These are phyloP conservation scores for Jimgerdemannia lactiflua DNA, from an alignment of 192 early-diverging fungal species.

Conservation along the genomic window DNA sequence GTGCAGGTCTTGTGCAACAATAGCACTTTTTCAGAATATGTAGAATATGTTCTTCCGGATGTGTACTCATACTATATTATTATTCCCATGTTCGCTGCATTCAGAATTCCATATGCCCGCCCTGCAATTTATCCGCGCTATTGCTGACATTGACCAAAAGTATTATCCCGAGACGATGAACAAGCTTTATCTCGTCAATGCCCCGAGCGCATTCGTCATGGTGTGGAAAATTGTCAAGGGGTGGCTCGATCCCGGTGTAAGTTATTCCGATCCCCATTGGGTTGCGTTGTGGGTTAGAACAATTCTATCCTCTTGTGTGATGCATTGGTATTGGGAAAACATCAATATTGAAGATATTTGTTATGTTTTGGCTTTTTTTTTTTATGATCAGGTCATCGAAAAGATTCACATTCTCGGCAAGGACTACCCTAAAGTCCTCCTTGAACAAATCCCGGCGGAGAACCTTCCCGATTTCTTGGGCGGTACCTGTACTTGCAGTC, in stretches of 20 bases:
- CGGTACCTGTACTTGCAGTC: conserved; percentile 67
- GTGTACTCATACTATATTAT: no score
- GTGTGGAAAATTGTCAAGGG: conserved; percentile 76
- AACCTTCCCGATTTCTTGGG: conserved; percentile 72
- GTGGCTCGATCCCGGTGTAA: conserved; percentile 75
- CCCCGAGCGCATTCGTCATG: conserved; percentile 83
- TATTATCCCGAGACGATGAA: conserved; percentile 94
- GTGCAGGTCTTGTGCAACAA: no score
- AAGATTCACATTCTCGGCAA: conserved; percentile 66
- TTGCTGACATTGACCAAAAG: conserved; percentile 85
- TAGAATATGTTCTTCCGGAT: no score
- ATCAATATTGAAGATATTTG: not conserved
- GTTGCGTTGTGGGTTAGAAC: not conserved
- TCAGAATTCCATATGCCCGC: conserved; percentile 65
- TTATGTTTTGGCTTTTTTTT: no score
- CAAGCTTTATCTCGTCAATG: conserved; percentile 92
- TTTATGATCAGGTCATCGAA: conserved; percentile 34
- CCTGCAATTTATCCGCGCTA: conserved; percentile 63
- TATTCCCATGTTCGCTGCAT: no score
- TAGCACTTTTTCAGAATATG: no score
- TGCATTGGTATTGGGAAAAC: no score
- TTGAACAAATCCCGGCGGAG: conserved; percentile 61
- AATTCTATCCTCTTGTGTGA: no score
- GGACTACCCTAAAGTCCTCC: conserved; percentile 52
- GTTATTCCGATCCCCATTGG: not conserved